Evolutionary conservation across 192 early-diverging fungal genomes (phyloP).

Genomic region (Dissophora globulifera): DNA sequence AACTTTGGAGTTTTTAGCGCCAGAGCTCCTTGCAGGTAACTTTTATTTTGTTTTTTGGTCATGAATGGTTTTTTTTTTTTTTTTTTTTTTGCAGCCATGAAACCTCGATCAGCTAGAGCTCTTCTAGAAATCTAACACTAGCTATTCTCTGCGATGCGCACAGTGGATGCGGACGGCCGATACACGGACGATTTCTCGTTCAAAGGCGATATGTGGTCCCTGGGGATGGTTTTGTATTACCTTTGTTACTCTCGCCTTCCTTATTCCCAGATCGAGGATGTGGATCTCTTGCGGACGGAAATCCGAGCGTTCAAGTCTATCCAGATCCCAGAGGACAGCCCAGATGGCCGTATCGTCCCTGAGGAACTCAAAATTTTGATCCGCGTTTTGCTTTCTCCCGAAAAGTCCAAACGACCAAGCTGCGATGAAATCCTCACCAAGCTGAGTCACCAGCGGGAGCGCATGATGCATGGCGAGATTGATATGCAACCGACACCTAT

Average conservation of each 20-base stretch:
- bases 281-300: constrained; percentile 84
- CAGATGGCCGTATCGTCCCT: constrained; percentile 57
- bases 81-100: too few species aligned
- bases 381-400: constrained; percentile 58
- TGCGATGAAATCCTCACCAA: constrained; percentile 68
- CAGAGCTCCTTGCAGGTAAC: constrained; percentile 70
- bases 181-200: constrained; percentile 83
- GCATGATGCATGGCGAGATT: constrained; percentile 54
- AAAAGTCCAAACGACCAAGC: constrained; percentile 67
- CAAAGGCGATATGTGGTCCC: constrained; percentile 94
- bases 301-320: constrained; percentile 74
- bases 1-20: constrained; percentile 95
- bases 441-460: constrained; percentile 37
- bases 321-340: constrained; percentile 22
- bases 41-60: too few species aligned
- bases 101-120: too few species aligned
- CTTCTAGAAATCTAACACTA: too few species aligned
- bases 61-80: too few species aligned
- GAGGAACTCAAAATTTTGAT: constrained; percentile 69
- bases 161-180: constrained; percentile 68
- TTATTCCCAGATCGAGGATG: constrained; percentile 86
- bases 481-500: constrained; percentile 21
- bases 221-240: constrained; percentile 95
- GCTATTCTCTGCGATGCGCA: too few species aligned
- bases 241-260: constrained; percentile 89